phyloP scores from a whole-genome alignment of 208 protist species.

The Blechomonas ayalai region DNA sequence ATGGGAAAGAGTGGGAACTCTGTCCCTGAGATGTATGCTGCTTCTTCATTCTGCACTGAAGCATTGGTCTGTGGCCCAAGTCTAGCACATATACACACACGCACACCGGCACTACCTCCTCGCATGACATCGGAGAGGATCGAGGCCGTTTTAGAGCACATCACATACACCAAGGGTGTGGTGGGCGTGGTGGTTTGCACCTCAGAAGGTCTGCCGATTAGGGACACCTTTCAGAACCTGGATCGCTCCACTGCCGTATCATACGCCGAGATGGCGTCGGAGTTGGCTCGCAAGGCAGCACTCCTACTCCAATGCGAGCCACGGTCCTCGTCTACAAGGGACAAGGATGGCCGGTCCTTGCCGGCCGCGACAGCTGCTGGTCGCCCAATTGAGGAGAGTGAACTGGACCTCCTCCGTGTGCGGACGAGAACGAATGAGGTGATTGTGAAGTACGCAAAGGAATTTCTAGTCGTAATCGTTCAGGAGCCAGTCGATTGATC shows the following conservation, averaged over 20 bases:
- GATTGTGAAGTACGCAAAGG: constrained; percentile 63
- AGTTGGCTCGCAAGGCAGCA: constrained; percentile 20
- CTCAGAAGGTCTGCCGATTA: constrained; percentile 55
- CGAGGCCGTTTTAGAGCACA: constrained; percentile 70
- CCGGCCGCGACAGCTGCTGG: neutral
- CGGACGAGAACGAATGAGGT: constrained; percentile 63
- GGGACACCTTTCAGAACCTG: constrained; percentile 79
- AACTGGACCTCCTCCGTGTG: constrained; percentile 60
- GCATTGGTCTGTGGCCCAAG: too few species aligned
- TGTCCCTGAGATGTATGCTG: too few species aligned
- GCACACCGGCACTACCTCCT: too few species aligned
- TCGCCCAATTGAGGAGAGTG: constrained; percentile 29
- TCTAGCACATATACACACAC: too few species aligned
- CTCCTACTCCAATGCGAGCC: neutral
- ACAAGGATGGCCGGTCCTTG: constrained; percentile 1
- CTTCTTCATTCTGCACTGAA: too few species aligned
- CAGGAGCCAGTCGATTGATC: constrained; percentile 61
- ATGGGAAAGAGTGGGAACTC: too few species aligned
- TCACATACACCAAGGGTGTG: constrained; percentile 85
- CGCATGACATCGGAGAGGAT: constrained; percentile 49
- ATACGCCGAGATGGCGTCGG: constrained; percentile 52
- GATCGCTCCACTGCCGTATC: constrained; percentile 49
- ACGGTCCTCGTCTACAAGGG: too few species aligned
- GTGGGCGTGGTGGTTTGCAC: constrained; percentile 75
- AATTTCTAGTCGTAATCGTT: constrained; percentile 75